Percentiles rank a stretch among this genome's conserved stretches.
Conservation (phyloP, 371 early-diverging fungal species). For the Rhizopus arrhizus region DNA sequence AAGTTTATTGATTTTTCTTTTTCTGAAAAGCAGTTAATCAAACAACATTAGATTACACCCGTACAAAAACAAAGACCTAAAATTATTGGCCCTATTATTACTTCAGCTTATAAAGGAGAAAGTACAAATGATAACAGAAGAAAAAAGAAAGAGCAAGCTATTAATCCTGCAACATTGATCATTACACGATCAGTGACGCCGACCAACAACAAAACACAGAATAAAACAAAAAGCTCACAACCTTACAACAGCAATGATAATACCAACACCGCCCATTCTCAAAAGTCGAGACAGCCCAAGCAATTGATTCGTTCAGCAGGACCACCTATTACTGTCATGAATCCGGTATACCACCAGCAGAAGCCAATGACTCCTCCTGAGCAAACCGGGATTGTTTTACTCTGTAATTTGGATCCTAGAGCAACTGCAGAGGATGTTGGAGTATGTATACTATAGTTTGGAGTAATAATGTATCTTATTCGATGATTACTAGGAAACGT, state of each 20-base stretch:
- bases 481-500: constrained; percentile 27
- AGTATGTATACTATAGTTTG: constrained; percentile 31
- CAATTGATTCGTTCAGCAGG: not conserved
- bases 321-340: not conserved
- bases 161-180: constrained; percentile 20
- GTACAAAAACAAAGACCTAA: not conserved
- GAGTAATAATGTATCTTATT: not conserved
- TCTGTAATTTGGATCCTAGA: constrained; percentile 60
- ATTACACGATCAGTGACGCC: constrained; percentile 20
- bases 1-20: not conserved
- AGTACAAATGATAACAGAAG: not conserved
- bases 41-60: not conserved
- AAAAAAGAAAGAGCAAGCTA: not conserved
- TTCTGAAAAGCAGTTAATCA: not conserved
- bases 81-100: not conserved
- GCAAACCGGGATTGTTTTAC: constrained; percentile 39
- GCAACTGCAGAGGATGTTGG: constrained; percentile 63
- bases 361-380: constrained; percentile 12
- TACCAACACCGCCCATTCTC: not conserved
- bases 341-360: constrained; percentile 2
- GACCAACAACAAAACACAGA: not conserved
- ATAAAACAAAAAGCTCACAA: not conserved
- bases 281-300: not conserved
- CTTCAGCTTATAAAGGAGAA: not conserved
- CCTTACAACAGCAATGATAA: constrained; percentile 1